Base-by-base conservation (phyloP, 371 early-diverging fungal genomes). In the Rhizopus stolonifer region DNA sequence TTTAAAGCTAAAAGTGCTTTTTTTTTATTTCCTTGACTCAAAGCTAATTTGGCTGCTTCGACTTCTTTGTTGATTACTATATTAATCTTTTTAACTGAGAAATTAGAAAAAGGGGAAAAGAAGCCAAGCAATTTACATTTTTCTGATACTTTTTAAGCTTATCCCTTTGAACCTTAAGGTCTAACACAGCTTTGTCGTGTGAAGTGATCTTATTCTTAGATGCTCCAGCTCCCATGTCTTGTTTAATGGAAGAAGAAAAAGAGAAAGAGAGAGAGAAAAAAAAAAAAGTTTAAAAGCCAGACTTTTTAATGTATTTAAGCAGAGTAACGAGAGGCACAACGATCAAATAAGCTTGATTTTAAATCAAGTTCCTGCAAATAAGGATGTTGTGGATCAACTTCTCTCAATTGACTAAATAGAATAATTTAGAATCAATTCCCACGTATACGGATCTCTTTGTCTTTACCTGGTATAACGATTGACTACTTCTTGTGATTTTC, bases 111-210 rank as follows among this genome's bases (percentile, higher is more conserved):
- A 22, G 4, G 26, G 40, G 17, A 39, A 13, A 42, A 21, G 17
- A 29, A 29, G 29, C 6, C 29, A 36, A 23, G 29, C 33, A 18
- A 4, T 67, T 54, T 77, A 88, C 92, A 74, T 87, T 82, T 65
- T 89, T 92, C 54, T 94, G 93, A 57, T 95, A 96, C 66, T 91
- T 85, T 54, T 85, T 88, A 5, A 96, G 73, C 61, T 90, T 92
- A 73, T 98, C 98, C 46, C 96, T 70, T 69, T 96, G 98, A 5
- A 92, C 81, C 59, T 96, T 96, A 46, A 98, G 84, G 66, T 98
- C 95, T 15, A 95, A 81, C 23, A 98, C 90, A 32, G 98, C 94
- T 64, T 81, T 81, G 75, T 98, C 98, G 56, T 92, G 91, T 4
- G 84, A 69, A 0, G 94, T 91, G 25, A 94, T 87, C 60, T 79